Percentiles rank a stretch among this genome's conserved stretches.
Conservation (phyloP, 768 basidiomycete species). For the Suillus decipiens region DNA sequence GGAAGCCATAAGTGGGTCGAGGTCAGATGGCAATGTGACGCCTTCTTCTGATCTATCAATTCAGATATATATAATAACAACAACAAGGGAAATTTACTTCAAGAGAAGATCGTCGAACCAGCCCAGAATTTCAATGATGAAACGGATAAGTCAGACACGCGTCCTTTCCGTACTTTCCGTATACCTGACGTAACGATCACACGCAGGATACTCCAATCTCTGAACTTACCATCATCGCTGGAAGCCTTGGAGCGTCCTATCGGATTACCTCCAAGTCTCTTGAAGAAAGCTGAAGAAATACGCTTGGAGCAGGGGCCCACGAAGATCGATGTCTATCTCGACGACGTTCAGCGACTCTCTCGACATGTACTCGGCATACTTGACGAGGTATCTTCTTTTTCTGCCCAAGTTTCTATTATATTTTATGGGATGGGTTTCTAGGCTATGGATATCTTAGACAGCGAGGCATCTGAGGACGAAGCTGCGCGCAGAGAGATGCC, state of each 20-base stretch:
- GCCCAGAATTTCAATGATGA: slow-evolving; percentile 64
- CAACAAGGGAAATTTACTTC: slow-evolving; percentile 67
- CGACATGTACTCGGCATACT: slow-evolving; percentile 60
- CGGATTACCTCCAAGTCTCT: slow-evolving; percentile 84
- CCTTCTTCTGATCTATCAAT: neutral
- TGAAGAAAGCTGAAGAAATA: slow-evolving; percentile 86
- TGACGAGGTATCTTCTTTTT: slow-evolving; percentile 61
- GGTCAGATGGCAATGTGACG: slow-evolving; percentile 4
- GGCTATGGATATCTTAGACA: slow-evolving; percentile 90
- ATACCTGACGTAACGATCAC: slow-evolving; percentile 11
- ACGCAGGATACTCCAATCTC: slow-evolving; percentile 59
- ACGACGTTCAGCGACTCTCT: slow-evolving; percentile 70
- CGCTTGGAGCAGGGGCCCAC: slow-evolving; percentile 74
- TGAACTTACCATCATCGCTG: slow-evolving; percentile 82
- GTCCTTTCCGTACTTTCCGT: neutral
- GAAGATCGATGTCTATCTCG: slow-evolving; percentile 69
- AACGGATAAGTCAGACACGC: slow-evolving; percentile 54
- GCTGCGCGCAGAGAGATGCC: slow-evolving; percentile 52
- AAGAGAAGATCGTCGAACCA: slow-evolving; percentile 62
- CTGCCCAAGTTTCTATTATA: slow-evolving; percentile 2
- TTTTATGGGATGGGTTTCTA: slow-evolving; percentile 31
- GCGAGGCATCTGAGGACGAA: slow-evolving; percentile 86
- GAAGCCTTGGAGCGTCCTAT: slow-evolving; percentile 87
- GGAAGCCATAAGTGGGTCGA: slow-evolving; percentile 76
- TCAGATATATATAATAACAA: slow-evolving; percentile 87